Conservation (phyloP, 164 flowering plant species). For the Aristolochia californica region DNA sequence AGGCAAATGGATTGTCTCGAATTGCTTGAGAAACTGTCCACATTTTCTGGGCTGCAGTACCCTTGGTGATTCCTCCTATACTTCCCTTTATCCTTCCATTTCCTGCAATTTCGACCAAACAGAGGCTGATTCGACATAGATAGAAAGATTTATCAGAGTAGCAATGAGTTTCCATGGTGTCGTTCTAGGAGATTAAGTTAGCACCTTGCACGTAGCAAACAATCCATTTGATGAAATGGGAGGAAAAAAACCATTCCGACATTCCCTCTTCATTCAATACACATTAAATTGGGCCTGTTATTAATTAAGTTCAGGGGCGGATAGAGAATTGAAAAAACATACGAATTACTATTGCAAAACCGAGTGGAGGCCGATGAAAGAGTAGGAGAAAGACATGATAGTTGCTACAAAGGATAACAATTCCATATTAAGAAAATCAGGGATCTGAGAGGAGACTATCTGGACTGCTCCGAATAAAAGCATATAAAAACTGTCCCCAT, state of each 20-base stretch:
- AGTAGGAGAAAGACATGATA: conserved; percentile 63
- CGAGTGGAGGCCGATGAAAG: conserved; percentile 36
- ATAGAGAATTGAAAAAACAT: background rate
- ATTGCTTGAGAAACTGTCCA: conserved; percentile 56
- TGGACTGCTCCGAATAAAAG: conserved; percentile 58
- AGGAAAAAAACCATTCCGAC: no score
- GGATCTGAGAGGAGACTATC: conserved; percentile 57
- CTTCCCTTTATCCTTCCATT: conserved; percentile 50
- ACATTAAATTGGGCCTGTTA: no score
- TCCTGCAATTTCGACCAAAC: conserved; percentile 22
- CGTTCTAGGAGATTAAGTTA: no score
- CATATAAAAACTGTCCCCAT: conserved; percentile 38
- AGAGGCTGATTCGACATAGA: background rate
- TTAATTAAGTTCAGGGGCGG: background rate
- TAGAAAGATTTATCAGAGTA: no score
- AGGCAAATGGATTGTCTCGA: conserved; percentile 82
- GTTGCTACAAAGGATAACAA: conserved; percentile 73
- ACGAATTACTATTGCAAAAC: conserved; percentile 52
- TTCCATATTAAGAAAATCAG: conserved; percentile 51
- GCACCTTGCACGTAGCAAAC: no score
- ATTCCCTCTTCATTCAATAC: no score
- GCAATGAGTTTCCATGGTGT: no score
- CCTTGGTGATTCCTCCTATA: conserved; percentile 36
- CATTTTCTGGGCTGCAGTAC: conserved; percentile 27
- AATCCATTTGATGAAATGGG: no score